phyloP scores from a whole-genome alignment of 108 stramenopile genomes.

The Nitzschia sp. region DNA sequence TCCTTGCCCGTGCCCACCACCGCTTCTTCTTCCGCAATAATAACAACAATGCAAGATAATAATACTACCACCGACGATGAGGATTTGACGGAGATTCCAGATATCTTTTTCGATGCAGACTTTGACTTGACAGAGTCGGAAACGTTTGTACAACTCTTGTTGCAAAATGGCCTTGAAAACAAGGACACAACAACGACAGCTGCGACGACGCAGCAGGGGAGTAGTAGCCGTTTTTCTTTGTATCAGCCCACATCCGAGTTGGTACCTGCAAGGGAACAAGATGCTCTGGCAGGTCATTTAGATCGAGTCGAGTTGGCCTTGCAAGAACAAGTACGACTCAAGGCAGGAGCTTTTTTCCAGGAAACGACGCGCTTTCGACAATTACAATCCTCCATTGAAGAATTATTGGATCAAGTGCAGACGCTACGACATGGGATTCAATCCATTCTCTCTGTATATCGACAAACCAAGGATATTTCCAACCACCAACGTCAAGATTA shows the following conservation, averaged over 20 bases:
- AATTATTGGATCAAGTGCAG: slow-evolving; percentile 66
- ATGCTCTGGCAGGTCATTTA: slow-evolving; percentile 64
- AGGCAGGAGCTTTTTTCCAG: slow-evolving; percentile 78
- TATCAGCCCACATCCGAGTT: slow-evolving; percentile 48
- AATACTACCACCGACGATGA: neutral
- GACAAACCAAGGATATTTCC: slow-evolving; percentile 32
- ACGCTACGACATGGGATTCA: slow-evolving; percentile 47
- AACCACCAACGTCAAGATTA: slow-evolving; percentile 61
- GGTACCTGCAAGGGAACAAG: slow-evolving; percentile 61
- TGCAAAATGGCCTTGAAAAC: slow-evolving; percentile 48
- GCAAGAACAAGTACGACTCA: slow-evolving; percentile 77
- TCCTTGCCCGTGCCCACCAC: neutral
- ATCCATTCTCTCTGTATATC: slow-evolving; percentile 32
- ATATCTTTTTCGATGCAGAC: slow-evolving; percentile 61
- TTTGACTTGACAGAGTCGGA: slow-evolving; percentile 82
- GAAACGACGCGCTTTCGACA: slow-evolving; percentile 85
- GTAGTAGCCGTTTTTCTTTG: slow-evolving; percentile 28
- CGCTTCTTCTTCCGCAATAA: neutral
- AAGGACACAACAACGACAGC: neutral
- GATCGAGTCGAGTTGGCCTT: slow-evolving; percentile 81
- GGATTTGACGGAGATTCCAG: slow-evolving; percentile 48
- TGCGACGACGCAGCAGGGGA: neutral
- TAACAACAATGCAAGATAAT: neutral
- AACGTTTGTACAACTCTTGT: slow-evolving; percentile 68
- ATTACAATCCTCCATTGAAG: slow-evolving; percentile 61